Evolutionary conservation across 1,284 basidiomycete species (phyloP).

Genomic region (Trichosporon inkin): DNA sequence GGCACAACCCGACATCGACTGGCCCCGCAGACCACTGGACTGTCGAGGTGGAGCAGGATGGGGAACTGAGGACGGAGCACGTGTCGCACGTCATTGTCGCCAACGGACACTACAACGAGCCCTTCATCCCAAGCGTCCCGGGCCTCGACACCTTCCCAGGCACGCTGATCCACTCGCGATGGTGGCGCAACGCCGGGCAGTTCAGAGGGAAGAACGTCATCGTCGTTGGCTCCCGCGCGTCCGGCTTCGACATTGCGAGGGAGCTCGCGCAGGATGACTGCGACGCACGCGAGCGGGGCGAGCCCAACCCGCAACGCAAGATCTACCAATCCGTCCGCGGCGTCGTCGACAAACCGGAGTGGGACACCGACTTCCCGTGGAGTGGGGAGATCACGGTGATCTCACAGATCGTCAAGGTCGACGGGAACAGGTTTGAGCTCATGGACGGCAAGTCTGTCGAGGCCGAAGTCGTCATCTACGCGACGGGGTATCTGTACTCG

Average conservation of each 20-base stretch:
- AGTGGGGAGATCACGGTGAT: constrained; percentile 35
- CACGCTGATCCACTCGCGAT: constrained; percentile 51
- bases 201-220: constrained; percentile 49
- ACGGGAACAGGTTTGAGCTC: constrained; percentile 21
- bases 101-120: constrained; percentile 54
- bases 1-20: constrained; percentile 13
- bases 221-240: constrained; percentile 55
- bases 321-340: constrained; percentile 43
- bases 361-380: constrained; percentile 34
- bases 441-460: constrained; percentile 19
- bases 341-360: constrained; percentile 4
- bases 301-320: constrained; percentile 24
- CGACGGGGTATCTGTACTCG: constrained; percentile 52
- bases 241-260: constrained; percentile 55
- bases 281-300: neutral
- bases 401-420: constrained; percentile 42
- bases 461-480: constrained; percentile 50
- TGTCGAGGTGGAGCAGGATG: constrained; percentile 16
- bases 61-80: constrained; percentile 30
- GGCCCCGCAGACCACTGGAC: constrained; percentile 21
- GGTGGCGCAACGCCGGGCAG: constrained; percentile 49
- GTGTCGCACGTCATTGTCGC: constrained; percentile 33
- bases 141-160: constrained; percentile 50
- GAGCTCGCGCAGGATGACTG: constrained; percentile 49
- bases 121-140: constrained; percentile 50